Base-by-base conservation (phyloP, 805 yeast genomes). In the Wickerhamomyces chaumierensis region DNA sequence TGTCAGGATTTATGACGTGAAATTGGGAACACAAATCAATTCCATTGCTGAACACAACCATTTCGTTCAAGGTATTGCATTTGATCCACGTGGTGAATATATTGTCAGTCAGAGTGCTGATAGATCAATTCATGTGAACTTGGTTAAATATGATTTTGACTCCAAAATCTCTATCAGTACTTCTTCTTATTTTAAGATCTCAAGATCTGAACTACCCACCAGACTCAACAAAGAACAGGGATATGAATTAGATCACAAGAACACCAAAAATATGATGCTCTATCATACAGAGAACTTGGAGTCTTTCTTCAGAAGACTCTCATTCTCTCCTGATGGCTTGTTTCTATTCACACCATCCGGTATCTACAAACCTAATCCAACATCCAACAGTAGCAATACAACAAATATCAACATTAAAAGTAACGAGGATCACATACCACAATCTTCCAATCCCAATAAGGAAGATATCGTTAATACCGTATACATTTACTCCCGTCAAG, bases 1-100 rank as follows among this genome's bases (percentile, higher is more conserved):
- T 7, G 73, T 87, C 11, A 65, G 95, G 35, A 68, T 90, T 0
- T 85, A 78, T 50, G 69, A 71, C 44, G 73, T 71, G 4, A 51
- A 56, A 1, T 68, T 68, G 2, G 92, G 90, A 0, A 62, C 64
- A 23, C 71, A 76, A 47, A 63, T 81, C 1, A 57, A 65, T 20
- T 80, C 75, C 47, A 65, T 79, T 42, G 73, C 74, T 5, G 85
- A 82, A 41, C 97, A 92, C 58, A 65, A 66, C 35, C 95, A 88
- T 57, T 90, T 85, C 49, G 94, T 92, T 3, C 99, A 92, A 59
- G 99, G 99, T 3, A 90, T 92, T 5, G 68, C 81, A 0, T 92
- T 97, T 97, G 98, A 92, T 56, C 98, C 98, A 7, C 55, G 65
- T 39, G 77, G 81, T 45, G 75, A 81, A 55, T 85, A 59, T 47